Evolutionary conservation across 2,329 filamentous ascomycete species (phyloP), one percentile per base, ranked within the genome.

Genomic region (Cordyceps javanica): DNA sequence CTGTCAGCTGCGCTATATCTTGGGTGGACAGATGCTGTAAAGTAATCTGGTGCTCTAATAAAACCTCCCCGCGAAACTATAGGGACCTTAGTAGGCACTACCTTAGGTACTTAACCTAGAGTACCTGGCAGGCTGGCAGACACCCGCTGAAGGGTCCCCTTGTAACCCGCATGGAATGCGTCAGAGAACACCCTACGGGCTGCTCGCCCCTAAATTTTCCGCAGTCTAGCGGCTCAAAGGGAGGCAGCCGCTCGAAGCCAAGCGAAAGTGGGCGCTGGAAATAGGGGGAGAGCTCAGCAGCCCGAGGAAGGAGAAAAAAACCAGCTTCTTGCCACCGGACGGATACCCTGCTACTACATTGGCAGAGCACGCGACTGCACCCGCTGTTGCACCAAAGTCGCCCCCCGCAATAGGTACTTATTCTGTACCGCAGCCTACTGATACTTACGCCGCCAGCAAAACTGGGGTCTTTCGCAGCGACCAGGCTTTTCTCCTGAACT

Each of bases 351-450:
- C 36, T 2, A 41, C 5, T 34, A 58, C 56, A 3, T 58, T 19
- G 3, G 14, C 9, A 28, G 50, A 55, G 57, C 56, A 58, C 56
- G 50, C 56, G 48, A 58, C 56, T 26, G 32, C 42, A 46, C 49
- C 26, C 41, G 8, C 6, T 2, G n/a, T 5, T 21, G 26, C 34
- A 46, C 34, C 34, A 41, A 28, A 36, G 19, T 7, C 7, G 8
- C 5, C 11, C 30, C 25, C 19, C 19, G n/a, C 38, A 7, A 23
- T n/a, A 56, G 7, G 54, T 56, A 56, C 42, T 30, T 1, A 13
- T n/a, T 9, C 14, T 8, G 54, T 56, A 56, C 36, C 41, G 19
- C 5, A 2, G n/a, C n/a, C n/a, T n/a, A n/a, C n/a, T n/a, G n/a
- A n/a, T n/a, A n/a, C n/a, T n/a, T n/a, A n/a, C n/a, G n/a, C n/a